Conservation (phyloP, 2,329 filamentous ascomycete species). For the Penicillium sp. region DNA sequence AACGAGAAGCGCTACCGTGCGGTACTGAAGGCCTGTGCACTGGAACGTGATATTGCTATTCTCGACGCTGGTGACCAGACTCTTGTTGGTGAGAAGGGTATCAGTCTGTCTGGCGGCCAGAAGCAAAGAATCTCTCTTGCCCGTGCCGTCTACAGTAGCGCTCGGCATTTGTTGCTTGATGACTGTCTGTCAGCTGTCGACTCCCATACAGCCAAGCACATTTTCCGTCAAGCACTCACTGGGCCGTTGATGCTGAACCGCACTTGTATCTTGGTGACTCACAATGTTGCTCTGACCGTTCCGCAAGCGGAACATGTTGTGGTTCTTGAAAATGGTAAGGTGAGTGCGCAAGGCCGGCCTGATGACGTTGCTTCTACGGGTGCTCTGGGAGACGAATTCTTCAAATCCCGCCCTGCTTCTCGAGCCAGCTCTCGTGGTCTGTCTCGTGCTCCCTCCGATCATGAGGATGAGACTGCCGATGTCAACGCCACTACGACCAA, state of each 20-base stretch:
- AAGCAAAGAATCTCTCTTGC: conserved; percentile 96
- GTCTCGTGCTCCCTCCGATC: conserved; percentile 73
- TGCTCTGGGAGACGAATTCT: conserved; percentile 79
- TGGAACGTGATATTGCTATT: conserved; percentile 88
- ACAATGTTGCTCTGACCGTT: conserved; percentile 86
- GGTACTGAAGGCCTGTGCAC: conserved; percentile 84
- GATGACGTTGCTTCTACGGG: conserved; percentile 80
- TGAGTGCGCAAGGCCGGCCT: conserved; percentile 72
- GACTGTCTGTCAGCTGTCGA: conserved; percentile 96
- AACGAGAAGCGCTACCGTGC: conserved; percentile 80
- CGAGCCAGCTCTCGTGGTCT: conserved; percentile 67
- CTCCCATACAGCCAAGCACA: conserved; percentile 96
- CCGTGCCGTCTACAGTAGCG: conserved; percentile 95
- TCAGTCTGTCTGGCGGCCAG: conserved; percentile 92
- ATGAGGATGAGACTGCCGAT: conserved; percentile 52
- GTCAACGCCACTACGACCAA: conserved; percentile 43
- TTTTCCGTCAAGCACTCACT: conserved; percentile 88
- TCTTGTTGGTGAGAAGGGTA: conserved; percentile 93
- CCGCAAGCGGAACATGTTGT: conserved; percentile 78
- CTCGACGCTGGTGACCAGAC: conserved; percentile 91
- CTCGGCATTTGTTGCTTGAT: conserved; percentile 83
- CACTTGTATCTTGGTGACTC: conserved; percentile 92
- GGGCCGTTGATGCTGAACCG: conserved; percentile 83
- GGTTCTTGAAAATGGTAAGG: conserved; percentile 79
- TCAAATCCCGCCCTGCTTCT: conserved; percentile 70